Evolutionary conservation across 495 filamentous ascomycete species (phyloP), one percentile per base, ranked within the genome.

Genomic region (Aspergillus kassunensis): DNA sequence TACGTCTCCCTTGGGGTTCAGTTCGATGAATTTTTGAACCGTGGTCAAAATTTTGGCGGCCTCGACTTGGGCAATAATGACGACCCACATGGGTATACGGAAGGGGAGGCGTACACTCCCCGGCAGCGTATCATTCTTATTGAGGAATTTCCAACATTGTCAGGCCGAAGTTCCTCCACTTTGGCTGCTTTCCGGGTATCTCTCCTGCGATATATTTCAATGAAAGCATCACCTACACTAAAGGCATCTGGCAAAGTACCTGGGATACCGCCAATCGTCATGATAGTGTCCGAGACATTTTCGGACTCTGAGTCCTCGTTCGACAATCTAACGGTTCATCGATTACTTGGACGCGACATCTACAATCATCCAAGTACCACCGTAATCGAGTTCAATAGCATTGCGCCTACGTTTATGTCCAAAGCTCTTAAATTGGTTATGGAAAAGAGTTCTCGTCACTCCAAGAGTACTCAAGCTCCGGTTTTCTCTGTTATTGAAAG

Each of bases 121-220:
- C 54, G 37, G 15, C 60, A 54, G 55, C 80, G 81, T 44, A 64
- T 96, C 27, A 86, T 97, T 36, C 67, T 97, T 8, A 77, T 99
- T 43, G 95, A 99, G 74, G 95, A 99, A 63, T 97, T 96, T 63
- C 95, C 95, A 1, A 90, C 88, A 57, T 86, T 87, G 0, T 84
- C 91, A 52, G 79, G 80, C 19, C 78, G 81, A 35, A 84, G 80
- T 0, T 88, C 87, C 10, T 77, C 78, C 13, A 76, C 79, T 47
- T 64, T 97, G 33, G 74, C 79, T 44, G 76, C 87, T 0, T 97
- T 99, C 66, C 80, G 89, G 48, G 75, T 80, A 35, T 78, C 87
- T 12, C 74, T 99, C 20, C 70, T 88, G 30, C 80, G 85, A 49
- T 93, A 86, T 62, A 70, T 97, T 29, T 86, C 85, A 4, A 53